Conservation (phyloP, 192 early-diverging fungal genomes). For the Haplosporangium gracile region DNA sequence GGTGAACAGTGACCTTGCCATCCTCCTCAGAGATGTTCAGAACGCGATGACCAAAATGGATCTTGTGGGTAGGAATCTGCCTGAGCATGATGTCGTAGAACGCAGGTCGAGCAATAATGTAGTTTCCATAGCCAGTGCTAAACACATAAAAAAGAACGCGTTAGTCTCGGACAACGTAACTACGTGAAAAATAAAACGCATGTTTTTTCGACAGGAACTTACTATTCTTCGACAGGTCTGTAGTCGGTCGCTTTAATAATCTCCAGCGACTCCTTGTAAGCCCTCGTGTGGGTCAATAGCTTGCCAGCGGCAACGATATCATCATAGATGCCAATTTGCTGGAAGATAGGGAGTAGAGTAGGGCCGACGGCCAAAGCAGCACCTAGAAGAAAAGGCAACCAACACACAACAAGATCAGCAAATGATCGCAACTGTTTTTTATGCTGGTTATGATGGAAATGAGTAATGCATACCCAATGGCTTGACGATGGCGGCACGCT, state of each 20-base stretch:
- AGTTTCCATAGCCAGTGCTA: conserved; percentile 7
- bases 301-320: not conserved
- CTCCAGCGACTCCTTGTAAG: not conserved
- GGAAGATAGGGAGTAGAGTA: not conserved
- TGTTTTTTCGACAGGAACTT: not conserved
- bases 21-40: conserved; percentile 15
- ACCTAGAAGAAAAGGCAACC: not conserved
- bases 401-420: not conserved
- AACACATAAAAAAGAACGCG: not conserved
- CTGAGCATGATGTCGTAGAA: conserved; percentile 10
- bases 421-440: not conserved
- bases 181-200: not conserved
- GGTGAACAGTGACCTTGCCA: conserved; percentile 18
- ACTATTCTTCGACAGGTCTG: not conserved
- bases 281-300: not conserved
- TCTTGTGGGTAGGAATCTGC: not conserved
- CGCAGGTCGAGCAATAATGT: conserved; percentile 11
- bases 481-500: conserved; percentile 12
- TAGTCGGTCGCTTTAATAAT: not conserved
- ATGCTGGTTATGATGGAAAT: not conserved
- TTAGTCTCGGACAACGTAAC: not conserved
- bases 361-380: not conserved
- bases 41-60: conserved; percentile 32
- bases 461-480: conserved; percentile 8
- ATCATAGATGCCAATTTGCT: conserved; percentile 19